Conservation (phyloP, 78 protist species). For the slime mould (Dictyostelium discoideum) region dicty_2.7 NC_007089.4:850001-850500, state of each 20-base stretch:
- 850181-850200: conserved; percentile 12
- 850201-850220: background rate
- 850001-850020: too few species aligned
- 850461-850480: background rate
- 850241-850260: background rate
- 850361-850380: conserved; percentile 69
- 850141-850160: background rate
- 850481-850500: too few species aligned
- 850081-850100: too few species aligned
- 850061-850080: too few species aligned
- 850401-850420: conserved; percentile 51
- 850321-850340: conserved; percentile 70
- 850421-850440: conserved; percentile 47
- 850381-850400: conserved; percentile 56
- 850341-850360: conserved; percentile 46
- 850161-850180: background rate
- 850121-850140: too few species aligned
- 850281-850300: conserved; percentile 26
- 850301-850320: conserved; percentile 46
- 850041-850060: too few species aligned
- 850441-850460: background rate
- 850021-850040: too few species aligned
- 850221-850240: background rate
- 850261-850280: background rate
- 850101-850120: too few species aligned